Base-by-base conservation (phyloP, 208 protist genomes). In the Phytomonas serpens region DNA sequence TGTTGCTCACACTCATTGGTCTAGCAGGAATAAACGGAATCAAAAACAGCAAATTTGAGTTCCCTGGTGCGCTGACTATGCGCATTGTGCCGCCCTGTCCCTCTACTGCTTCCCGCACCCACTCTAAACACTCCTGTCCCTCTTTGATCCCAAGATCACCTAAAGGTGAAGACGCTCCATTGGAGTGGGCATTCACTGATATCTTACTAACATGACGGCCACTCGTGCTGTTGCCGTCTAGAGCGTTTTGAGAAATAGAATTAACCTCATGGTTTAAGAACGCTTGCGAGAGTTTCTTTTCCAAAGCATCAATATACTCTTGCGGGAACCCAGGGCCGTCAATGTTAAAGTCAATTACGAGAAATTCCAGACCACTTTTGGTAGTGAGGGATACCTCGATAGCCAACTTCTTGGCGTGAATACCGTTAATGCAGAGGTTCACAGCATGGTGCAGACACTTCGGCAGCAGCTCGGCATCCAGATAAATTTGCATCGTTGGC, bases 401-500 rank as follows among this genome's bases (percentile, higher is more conserved):
- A 29, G 79, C 87, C 32, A 95, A 61, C 34, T 82, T 47, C 33
- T 72, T 69, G 64, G 64, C 70, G 29, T 72, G 61, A 76, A 67
- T 72, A 76, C 72, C 65, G 34, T 69, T 72, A 40, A 83, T 40
- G 51, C 83, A 91, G 61, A 84, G 69, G 34, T 62, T 69, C 84
- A 93, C 88, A n/a, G 82, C 85, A 73, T 92, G 90, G 67, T 81
- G 78, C 73, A 94, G 75, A 67, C 88, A 92, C 80, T 93, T 77
- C 0, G 88, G 88, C 23, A 96, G 80, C 63, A 86, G 72, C 65
- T 80, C 73, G 0, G 85, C 74, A 75, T 94, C 81, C 16, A 93
- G 67, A 78, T 88, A 93, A 27, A 80, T 87, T 34, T 79, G 76
- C 74, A 94, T 89, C 13, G 75, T 79, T 33, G 78, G 68, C 29